These are phyloP conservation scores for Scenedesmus sp. DNA, from an alignment of 163 green algal species.

Conservation along the genomic window DNA sequence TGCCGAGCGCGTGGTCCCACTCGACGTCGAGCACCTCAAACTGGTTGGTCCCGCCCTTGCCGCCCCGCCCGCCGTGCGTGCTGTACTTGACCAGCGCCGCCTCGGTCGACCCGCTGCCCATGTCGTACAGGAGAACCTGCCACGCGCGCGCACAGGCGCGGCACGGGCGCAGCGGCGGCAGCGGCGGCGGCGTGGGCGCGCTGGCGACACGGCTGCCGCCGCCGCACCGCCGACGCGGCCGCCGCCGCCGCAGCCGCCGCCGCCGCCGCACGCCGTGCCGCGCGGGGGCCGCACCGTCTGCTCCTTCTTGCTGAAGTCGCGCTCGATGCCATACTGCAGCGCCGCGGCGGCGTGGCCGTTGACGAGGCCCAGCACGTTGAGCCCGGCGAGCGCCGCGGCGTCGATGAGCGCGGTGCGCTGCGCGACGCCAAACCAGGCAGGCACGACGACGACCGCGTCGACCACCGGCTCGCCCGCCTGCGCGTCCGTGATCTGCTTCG, in stretches of 20 bases:
- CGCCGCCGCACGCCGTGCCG: neutral
- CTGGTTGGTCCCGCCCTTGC: conserved; percentile 67
- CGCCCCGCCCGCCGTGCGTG: conserved; percentile 60
- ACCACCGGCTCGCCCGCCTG: conserved; percentile 71
- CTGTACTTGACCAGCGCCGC: conserved; percentile 86
- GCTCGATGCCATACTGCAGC: conserved; percentile 93
- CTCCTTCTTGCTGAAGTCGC: conserved; percentile 87
- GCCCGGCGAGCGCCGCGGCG: conserved; percentile 71
- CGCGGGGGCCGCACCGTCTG: conserved; percentile 61
- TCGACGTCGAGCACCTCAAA: conserved; percentile 92
- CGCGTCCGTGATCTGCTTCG: conserved; percentile 75
- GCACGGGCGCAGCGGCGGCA: neutral
- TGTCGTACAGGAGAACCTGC: conserved; percentile 90
- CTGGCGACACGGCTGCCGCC: too few relatives aligned
- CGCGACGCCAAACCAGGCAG: conserved; percentile 85
- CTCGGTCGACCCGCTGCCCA: conserved; percentile 75
- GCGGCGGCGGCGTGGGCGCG: neutral
- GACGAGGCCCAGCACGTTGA: conserved; percentile 94
- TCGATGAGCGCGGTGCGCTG: conserved; percentile 69
- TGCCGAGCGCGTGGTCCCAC: conserved; percentile 82
- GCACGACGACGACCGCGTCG: conserved; percentile 90
- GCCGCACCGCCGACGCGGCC: too few relatives aligned
- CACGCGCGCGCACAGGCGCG: neutral
- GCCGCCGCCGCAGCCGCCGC: too few relatives aligned
- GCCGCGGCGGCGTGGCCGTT: conserved; percentile 84